Conservation (phyloP, 2,329 filamentous ascomycete species). For the Aphanocladium album region DNA sequence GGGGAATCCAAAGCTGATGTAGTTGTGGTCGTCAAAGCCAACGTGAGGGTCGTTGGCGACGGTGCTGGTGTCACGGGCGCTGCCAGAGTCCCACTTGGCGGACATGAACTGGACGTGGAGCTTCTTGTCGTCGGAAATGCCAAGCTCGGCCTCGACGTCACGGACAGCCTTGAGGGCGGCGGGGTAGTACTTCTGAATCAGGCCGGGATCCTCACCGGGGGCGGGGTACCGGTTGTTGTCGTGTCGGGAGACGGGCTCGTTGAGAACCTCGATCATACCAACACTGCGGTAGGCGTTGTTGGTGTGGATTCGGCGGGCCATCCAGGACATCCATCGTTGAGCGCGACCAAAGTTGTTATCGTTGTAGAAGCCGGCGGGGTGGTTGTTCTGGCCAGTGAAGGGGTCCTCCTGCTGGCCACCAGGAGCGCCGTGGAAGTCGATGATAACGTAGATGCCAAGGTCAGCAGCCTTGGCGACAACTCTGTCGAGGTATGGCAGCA, state of each 20-base stretch:
- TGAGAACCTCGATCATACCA: conserved; percentile 54
- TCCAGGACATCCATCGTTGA: conserved; percentile 48
- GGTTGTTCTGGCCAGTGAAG: conserved; percentile 37
- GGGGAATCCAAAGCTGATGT: conserved; percentile 23
- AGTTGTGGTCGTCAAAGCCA: conserved; percentile 55
- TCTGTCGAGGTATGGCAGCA: conserved; percentile 27
- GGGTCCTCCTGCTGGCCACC: conserved; percentile 39
- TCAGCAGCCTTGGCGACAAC: conserved; percentile 28
- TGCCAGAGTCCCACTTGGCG: conserved; percentile 46
- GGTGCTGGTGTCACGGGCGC: conserved; percentile 15
- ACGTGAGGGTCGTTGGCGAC: conserved; percentile 35
- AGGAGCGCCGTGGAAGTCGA: conserved; percentile 39
- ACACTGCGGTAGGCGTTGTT: conserved; percentile 47
- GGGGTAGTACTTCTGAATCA: conserved; percentile 20
- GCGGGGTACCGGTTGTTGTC: conserved; percentile 20
- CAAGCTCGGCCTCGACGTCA: conserved; percentile 18
- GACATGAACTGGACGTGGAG: conserved; percentile 47
- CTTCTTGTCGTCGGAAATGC: conserved; percentile 16
- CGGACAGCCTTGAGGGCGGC: conserved; percentile 21
- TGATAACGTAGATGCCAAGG: conserved; percentile 29
- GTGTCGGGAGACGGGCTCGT: conserved; percentile 42
- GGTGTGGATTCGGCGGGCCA: conserved; percentile 48
- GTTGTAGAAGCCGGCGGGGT: conserved; percentile 47
- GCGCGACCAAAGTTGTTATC: conserved; percentile 52
- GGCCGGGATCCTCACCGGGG: conserved; percentile 19